Evolutionary conservation across 257 asterid genomes (phyloP).

Genomic region (Schizonepeta tenuifolia): DNA sequence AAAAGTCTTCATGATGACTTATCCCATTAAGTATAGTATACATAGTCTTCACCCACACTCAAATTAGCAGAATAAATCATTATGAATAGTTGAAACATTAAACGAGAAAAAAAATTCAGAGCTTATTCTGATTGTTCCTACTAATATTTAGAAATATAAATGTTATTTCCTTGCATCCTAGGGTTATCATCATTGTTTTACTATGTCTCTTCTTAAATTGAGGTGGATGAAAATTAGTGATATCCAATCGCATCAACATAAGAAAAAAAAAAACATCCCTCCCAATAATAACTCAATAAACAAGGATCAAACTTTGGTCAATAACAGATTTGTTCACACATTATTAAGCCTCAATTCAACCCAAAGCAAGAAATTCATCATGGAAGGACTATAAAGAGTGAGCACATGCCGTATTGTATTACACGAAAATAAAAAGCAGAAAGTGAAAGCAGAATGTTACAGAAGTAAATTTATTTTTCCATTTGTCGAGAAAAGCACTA

Average conservation of each 20-base stretch:
- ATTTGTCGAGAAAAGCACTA: conserved; percentile 40
- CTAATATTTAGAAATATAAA: background rate
- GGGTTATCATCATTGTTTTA: background rate
- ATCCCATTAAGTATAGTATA: background rate
- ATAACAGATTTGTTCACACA: background rate
- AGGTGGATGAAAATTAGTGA: background rate
- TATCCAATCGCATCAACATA: conserved; percentile 18
- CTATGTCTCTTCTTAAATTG: background rate
- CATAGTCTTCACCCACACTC: background rate
- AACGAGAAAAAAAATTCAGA: no score
- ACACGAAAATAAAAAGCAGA: background rate
- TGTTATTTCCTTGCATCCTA: background rate
- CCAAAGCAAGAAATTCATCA: background rate
- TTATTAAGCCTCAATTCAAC: background rate
- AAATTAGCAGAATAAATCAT: background rate
- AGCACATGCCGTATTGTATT: background rate
- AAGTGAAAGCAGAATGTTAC: conserved; percentile 43
- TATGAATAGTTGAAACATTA: background rate
- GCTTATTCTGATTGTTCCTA: no score
- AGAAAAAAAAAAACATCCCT: background rate
- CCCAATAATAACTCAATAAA: no score
- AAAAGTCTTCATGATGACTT: background rate
- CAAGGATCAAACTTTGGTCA: conserved; percentile 20
- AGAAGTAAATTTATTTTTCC: conserved; percentile 55
- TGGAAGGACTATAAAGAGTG: background rate